These are phyloP conservation scores for Arachis stenosperma DNA, from an alignment of 306 rosid genomes.

Conservation along the genomic window DNA sequence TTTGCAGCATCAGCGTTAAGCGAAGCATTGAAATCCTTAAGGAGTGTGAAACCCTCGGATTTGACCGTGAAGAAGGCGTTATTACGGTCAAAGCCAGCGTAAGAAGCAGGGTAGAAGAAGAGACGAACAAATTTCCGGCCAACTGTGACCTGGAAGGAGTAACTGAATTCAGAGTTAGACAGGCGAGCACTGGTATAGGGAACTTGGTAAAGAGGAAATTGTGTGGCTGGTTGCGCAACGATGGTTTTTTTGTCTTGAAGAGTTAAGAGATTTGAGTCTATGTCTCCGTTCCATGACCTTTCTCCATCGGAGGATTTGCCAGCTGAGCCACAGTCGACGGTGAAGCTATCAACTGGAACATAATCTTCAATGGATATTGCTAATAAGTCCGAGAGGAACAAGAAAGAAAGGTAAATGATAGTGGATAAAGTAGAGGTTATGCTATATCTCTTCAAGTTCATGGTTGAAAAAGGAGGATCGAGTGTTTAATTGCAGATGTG, in stretches of 20 bases:
- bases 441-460: background rate
- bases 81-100: background rate
- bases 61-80: conserved; percentile 35
- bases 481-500: too few species aligned
- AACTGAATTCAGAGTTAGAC: conserved; percentile 40
- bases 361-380: background rate
- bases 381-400: too few species aligned
- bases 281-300: conserved; percentile 31
- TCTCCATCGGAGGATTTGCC: background rate
- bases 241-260: background rate
- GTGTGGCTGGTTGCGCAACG: background rate
- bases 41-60: conserved; percentile 18
- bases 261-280: conserved; percentile 16
- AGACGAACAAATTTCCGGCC: conserved; percentile 30
- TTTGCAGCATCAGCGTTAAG: background rate
- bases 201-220: too few species aligned
- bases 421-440: background rate
- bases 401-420: conserved; percentile 11
- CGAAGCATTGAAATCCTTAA: conserved; percentile 32
- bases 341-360: conserved; percentile 3
- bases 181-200: background rate
- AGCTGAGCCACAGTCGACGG: conserved; percentile 26
- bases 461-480: too few species aligned
- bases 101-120: conserved; percentile 6
- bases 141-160: conserved; percentile 12